A percentile compares a stretch with the other conserved stretches of the same genome.
Conservation (phyloP, 1,284 basidiomycete species). For the Irpex sp. region DNA sequence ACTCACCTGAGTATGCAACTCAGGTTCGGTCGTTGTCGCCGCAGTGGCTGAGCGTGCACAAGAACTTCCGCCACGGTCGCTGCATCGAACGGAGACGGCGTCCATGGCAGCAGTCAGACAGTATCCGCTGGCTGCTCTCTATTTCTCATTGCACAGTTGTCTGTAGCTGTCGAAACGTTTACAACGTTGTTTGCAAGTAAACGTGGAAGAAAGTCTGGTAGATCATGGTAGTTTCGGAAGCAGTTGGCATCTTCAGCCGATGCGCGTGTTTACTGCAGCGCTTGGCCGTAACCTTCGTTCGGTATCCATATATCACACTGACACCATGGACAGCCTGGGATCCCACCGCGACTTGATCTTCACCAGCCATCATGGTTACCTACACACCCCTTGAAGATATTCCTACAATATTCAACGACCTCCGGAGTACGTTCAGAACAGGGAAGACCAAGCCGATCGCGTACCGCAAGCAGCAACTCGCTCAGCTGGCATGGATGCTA, state of each 20-base stretch:
- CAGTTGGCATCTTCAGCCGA: neutral
- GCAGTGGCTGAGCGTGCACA: neutral
- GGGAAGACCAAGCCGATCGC: constrained; percentile 58
- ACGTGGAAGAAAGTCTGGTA: too few relatives aligned
- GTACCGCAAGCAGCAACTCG: constrained; percentile 65
- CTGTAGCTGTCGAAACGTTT: too few relatives aligned
- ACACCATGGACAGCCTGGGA: neutral
- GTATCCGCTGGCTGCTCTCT: too few relatives aligned
- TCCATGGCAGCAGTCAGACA: neutral
- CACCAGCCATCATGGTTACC: constrained; percentile 1
- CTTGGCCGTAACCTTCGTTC: neutral
- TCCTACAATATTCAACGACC: constrained; percentile 39
- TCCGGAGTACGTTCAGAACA: constrained; percentile 49
- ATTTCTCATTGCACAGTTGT: too few relatives aligned
- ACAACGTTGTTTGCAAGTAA: too few relatives aligned
- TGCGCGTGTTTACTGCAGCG: neutral
- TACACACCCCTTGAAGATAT: constrained; percentile 15
- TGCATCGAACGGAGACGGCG: neutral
- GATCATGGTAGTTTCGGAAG: neutral
- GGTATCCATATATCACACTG: neutral
- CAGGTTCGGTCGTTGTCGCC: neutral
- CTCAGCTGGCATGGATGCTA: constrained; percentile 62
- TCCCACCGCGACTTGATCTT: neutral
- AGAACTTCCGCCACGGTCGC: neutral
- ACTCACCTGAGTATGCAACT: too few relatives aligned